A percentile compares a stretch with the other conserved stretches of the same genome.
Conservation (phyloP, 805 yeast genomes). For the Nakazawaea ishiwadae region DNA sequence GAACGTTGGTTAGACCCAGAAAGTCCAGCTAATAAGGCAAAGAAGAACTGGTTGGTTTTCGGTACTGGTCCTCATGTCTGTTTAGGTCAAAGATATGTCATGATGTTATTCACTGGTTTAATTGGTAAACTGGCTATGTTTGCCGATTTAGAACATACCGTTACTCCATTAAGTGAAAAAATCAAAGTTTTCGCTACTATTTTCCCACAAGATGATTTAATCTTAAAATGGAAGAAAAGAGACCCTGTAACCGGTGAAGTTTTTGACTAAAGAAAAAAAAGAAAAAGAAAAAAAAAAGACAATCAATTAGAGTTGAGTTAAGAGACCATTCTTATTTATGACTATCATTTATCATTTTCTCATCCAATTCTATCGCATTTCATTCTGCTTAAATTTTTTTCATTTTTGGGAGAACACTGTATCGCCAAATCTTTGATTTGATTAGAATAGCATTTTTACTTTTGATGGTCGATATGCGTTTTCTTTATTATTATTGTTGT, state of each 20-base stretch:
- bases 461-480: too few relatives aligned
- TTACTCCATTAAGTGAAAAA: conserved; percentile 82
- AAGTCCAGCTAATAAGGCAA: conserved; percentile 66
- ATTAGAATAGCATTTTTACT: too few relatives aligned
- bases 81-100: conserved; percentile 90
- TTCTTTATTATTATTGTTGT: too few relatives aligned
- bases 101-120: conserved; percentile 83
- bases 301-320: background rate
- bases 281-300: too few relatives aligned
- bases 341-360: too few relatives aligned
- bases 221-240: conserved; percentile 66
- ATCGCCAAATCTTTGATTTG: too few relatives aligned
- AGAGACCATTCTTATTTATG: too few relatives aligned
- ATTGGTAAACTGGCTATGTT: conserved; percentile 86
- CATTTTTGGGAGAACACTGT: too few relatives aligned
- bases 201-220: conserved; percentile 94
- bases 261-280: conserved; percentile 7
- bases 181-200: conserved; percentile 97
- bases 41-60: conserved; percentile 92
- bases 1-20: conserved; percentile 87
- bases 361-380: too few relatives aligned
- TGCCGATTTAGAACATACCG: conserved; percentile 76
- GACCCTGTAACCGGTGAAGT: conserved; percentile 37
- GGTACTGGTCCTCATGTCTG: conserved; percentile 98
- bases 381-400: too few relatives aligned